phyloP scores from a whole-genome alignment of 768 basidiomycete species.

The Rhizopogon salebrosus region DNA sequence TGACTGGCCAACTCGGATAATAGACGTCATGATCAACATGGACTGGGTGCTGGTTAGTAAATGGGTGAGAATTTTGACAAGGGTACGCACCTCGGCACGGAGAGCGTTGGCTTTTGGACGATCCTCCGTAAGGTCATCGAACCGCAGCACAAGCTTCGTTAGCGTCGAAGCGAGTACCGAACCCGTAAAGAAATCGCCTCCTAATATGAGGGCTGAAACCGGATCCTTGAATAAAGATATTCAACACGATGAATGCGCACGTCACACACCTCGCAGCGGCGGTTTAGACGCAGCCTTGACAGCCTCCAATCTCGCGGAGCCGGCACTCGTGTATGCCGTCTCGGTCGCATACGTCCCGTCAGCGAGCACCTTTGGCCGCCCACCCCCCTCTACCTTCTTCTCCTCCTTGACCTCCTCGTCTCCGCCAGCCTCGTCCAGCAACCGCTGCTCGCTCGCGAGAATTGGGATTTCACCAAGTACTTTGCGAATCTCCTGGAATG shows the following conservation, averaged over 20 bases:
- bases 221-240: background rate
- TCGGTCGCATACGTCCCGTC: slow-evolving; percentile 99
- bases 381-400: slow-evolving; percentile 38
- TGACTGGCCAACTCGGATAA: slow-evolving; percentile 95
- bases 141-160: slow-evolving; percentile 87
- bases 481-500: slow-evolving; percentile 75
- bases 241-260: background rate
- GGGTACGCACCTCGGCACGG: slow-evolving; percentile 69
- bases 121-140: slow-evolving; percentile 45
- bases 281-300: slow-evolving; percentile 88
- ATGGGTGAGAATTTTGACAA: background rate
- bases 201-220: slow-evolving; percentile 69
- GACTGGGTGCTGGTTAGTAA: slow-evolving; percentile 39
- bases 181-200: slow-evolving; percentile 97
- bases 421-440: slow-evolving; percentile 67
- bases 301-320: slow-evolving; percentile 63
- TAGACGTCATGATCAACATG: slow-evolving; percentile 97
- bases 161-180: slow-evolving; percentile 84
- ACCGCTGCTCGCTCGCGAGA: slow-evolving; percentile 79
- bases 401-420: slow-evolving; percentile 35
- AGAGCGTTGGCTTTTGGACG: slow-evolving; percentile 60
- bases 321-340: slow-evolving; percentile 73
- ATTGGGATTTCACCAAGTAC: slow-evolving; percentile 98
- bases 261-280: slow-evolving; percentile 67
- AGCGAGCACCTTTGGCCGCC: slow-evolving; percentile 76